Evolutionary conservation across 2,329 filamentous ascomycete species (phyloP), one percentile per base, ranked within the genome.

Genomic region (Xylariaceae sp.): DNA sequence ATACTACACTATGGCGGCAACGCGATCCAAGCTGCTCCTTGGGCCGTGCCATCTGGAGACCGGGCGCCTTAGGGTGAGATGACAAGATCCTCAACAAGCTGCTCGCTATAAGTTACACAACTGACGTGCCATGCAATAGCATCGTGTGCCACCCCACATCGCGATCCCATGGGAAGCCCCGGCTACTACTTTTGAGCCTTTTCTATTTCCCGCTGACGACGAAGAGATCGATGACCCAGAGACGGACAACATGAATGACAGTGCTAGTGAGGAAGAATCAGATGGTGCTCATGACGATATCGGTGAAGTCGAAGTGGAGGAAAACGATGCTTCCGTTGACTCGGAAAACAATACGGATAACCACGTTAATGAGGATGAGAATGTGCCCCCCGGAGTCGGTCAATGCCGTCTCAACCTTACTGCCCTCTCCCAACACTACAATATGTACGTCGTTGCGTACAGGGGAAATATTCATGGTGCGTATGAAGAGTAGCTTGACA

Each of bases 361-460:
- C 34, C 3, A 5, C 9, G 10, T 3, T 38, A 16, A 38, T 38
- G 34, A 38, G 13, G 34, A 38, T 16, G 34, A 38, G 13, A 13
- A 16, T 5, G 16, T 5, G 13, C 34, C 9, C 16, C 66, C 66
- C 6, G 45, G 34, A 19, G 61, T 71, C 14, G 71, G 74, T 39
- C 51, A 55, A 14, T 77, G 69, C 58, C 73, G 82, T 14, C 75
- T 79, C 55, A 85, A 84, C 55, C 68, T 85, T 50, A 83, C 80
- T 2, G 77, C 75, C 1, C 68, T 86, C 12, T 85, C 82, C 1
- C 80, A 83, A 56, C 69, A 67, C 40, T 79, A 78, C 63, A 83
- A 85, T 75, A 75, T 87, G 18, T 87, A 85, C 65, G 83, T 86
- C 59, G 77, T 75, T 11, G 84, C 80, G 12, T 85, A 83, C 54